Evolutionary conservation across 257 asterid genomes (phyloP), one percentile per base, ranked within the genome.

Genomic region (Solanum rostratum): DNA sequence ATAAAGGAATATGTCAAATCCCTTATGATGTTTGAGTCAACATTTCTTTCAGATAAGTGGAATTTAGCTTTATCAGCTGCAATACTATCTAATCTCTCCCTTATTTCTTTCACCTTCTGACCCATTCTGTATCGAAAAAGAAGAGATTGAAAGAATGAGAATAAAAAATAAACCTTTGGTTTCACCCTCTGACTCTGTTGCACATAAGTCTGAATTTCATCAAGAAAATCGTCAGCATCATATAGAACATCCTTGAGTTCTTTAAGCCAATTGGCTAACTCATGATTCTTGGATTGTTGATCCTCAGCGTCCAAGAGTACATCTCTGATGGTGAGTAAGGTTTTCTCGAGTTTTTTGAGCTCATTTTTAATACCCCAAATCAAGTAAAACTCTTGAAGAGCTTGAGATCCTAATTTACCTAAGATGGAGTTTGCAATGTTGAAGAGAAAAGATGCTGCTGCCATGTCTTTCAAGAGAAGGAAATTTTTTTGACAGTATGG

Each of bases 161-260:
- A n/a, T 46, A 46, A 4, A 29, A 41, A 24, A 29, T 27, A 27
- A 24, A 69, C 85, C 66, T 82, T 82, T 37, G 10, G 59, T 71
- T 81, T 46, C 19, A 74, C 12, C 43, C 20, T 85, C 45, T 59
- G 79, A 49, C 16, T 57, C 1, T 62, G 85, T 27, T 10, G 20
- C 9, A 18, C 83, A 81, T 85, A 29, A 13, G 85, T 68, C 22
- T 81, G 50, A 43, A 85, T 29, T 15, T 85, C 85, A 60, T 85
- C 85, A 6, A 85, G 79, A 14, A 69, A 66, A 52, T 85, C 88
- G 54, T 85, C 79, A 76, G 69, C 65, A 57, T 59, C 88, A 71
- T 85, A 81, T 19, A 84, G 83, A 29, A 85, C 79, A 85, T 71
- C 85, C 50, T 81, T 80, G 3, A 85, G 84, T 69, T 82, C 85